These are phyloP conservation scores for Pisolithus microcarpus DNA, from an alignment of 768 basidiomycete species.

Conservation along the genomic window DNA sequence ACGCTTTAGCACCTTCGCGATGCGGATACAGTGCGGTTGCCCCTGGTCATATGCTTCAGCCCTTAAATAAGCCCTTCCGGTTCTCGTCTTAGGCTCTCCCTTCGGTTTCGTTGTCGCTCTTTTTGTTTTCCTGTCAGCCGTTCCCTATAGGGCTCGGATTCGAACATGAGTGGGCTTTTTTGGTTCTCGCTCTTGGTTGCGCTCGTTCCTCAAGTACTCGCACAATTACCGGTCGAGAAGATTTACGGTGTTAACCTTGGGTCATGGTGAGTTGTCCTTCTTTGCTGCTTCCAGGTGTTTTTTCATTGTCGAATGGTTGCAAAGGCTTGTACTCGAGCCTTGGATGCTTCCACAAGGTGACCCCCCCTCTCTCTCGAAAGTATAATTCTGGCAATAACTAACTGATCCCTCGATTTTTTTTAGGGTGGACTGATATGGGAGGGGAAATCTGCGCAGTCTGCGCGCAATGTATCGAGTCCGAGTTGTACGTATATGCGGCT, in stretches of 20 bases:
- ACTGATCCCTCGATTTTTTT: slow-evolving; percentile 1
- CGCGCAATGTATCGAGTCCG: slow-evolving; percentile 53
- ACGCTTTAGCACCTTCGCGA: no score
- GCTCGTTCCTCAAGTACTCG: slow-evolving; percentile 14
- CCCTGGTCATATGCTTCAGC: no score
- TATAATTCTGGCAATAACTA: background rate
- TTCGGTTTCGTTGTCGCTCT: no score
- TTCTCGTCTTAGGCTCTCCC: no score
- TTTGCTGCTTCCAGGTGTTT: background rate
- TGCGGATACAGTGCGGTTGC: no score
- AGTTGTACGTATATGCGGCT: slow-evolving; percentile 43
- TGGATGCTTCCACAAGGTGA: slow-evolving; percentile 75
- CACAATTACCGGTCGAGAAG: slow-evolving; percentile 29
- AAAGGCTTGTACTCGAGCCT: slow-evolving; percentile 68
- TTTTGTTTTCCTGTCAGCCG: background rate
- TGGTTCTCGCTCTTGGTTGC: slow-evolving; percentile 9
- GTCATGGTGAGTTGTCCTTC: slow-evolving; percentile 41
- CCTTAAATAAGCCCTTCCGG: no score
- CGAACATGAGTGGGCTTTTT: slow-evolving; percentile 14
- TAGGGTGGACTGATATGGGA: slow-evolving; percentile 72
- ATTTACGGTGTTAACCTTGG: slow-evolving; percentile 71
- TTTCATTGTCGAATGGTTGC: slow-evolving; percentile 1
- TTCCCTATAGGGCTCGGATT: background rate
- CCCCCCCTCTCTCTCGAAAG: no score
- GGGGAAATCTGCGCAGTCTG: slow-evolving; percentile 57